Evolutionary conservation across 2,329 filamentous ascomycete genomes (phyloP).

Genomic region (Alternaria sp.): DNA sequence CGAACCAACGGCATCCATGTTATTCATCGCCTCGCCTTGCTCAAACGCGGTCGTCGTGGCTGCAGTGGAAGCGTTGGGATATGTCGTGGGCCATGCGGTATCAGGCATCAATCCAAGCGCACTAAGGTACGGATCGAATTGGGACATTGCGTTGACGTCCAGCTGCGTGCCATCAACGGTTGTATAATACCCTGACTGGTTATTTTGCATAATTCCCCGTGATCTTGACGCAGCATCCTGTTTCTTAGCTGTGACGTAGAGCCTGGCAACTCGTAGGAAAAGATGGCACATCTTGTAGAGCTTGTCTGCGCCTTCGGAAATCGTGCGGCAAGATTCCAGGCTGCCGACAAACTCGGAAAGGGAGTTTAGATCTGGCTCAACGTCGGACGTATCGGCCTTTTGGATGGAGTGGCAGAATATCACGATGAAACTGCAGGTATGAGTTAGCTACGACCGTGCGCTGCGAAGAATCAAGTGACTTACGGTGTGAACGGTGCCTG

Average conservation of each 20-base stretch:
- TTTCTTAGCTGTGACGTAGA: constrained; percentile 67
- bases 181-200: constrained; percentile 19
- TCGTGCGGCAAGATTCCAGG: constrained; percentile 58
- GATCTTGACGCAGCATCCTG: constrained; percentile 44
- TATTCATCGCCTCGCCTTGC: background rate
- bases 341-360: constrained; percentile 64
- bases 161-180: constrained; percentile 18
- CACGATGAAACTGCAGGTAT: constrained; percentile 50
- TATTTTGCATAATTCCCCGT: constrained; percentile 2
- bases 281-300: constrained; percentile 68
- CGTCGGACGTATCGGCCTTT: constrained; percentile 59
- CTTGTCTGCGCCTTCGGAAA: constrained; percentile 66
- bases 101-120: constrained; percentile 67
- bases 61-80: background rate
- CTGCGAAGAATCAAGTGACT: background rate
- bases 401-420: constrained; percentile 59
- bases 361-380: constrained; percentile 61
- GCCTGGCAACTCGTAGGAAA: constrained; percentile 65
- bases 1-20: background rate
- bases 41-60: constrained; percentile 15
- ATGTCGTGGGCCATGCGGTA: constrained; percentile 24
- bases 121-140: constrained; percentile 69
- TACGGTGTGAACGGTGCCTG: constrained; percentile 56
- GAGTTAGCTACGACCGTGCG: background rate
- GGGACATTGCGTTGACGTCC: constrained; percentile 36